Evolutionary conservation across 2,329 filamentous ascomycete genomes (phyloP).

Genomic region (Trichoderma hamatum): DNA sequence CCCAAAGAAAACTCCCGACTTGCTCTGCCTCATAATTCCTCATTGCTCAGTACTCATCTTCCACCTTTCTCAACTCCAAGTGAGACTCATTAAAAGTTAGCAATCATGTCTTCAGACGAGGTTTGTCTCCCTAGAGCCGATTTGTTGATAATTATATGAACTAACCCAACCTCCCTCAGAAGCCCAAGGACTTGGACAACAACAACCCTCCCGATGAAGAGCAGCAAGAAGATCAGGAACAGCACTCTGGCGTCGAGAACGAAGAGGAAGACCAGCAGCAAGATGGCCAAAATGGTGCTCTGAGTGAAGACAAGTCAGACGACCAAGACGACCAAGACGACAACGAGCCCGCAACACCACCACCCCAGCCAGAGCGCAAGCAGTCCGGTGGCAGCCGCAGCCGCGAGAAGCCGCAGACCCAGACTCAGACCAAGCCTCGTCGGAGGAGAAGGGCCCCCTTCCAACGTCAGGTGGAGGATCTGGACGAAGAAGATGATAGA

Average conservation of each 20-base stretch:
- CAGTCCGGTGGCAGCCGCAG: neutral
- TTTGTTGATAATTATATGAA: neutral
- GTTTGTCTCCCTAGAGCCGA: neutral
- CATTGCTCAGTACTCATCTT: too few species aligned
- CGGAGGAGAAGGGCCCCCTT: constrained; percentile 30
- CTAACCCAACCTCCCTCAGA: neutral
- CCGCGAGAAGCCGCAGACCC: constrained; percentile 1
- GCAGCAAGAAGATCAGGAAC: constrained; percentile 3
- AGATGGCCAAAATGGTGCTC: neutral
- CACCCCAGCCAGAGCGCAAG: constrained; percentile 14
- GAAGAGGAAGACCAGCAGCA: constrained; percentile 23
- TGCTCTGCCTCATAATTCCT: neutral
- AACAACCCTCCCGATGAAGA: neutral
- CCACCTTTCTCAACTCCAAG: neutral
- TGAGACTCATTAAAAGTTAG: neutral
- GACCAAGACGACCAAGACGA: constrained; percentile 15
- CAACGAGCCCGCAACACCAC: constrained; percentile 19
- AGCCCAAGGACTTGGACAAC: constrained; percentile 5
- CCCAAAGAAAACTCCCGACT: neutral
- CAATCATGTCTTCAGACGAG: constrained; percentile 23
- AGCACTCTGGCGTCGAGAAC: constrained; percentile 14
- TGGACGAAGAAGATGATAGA: constrained; percentile 22
- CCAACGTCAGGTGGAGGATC: constrained; percentile 10
- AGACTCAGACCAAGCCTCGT: constrained; percentile 16
- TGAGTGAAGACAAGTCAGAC: constrained; percentile 22